Conservation (phyloP, 805 yeast genomes). For the Candida gorgasii region DNA sequence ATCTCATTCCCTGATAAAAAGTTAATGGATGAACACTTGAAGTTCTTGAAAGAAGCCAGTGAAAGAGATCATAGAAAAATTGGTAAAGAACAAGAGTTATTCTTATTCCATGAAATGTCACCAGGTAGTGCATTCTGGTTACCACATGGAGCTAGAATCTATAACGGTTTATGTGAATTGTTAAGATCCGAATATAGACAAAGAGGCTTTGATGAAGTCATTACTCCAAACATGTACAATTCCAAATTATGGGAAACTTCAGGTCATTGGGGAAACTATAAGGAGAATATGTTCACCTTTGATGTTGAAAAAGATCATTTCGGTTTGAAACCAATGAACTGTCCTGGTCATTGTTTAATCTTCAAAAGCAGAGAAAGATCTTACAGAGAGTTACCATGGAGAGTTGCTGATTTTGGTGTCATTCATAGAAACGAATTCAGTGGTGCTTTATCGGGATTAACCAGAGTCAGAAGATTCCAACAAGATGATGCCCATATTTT, state of each 20-base stretch:
- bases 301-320: conserved; percentile 95
- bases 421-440: conserved; percentile 95
- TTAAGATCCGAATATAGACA: conserved; percentile 81
- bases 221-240: conserved; percentile 98
- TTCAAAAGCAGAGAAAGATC: conserved; percentile 93
- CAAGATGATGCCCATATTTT: conserved; percentile 99
- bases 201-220: conserved; percentile 97
- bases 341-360: conserved; percentile 91
- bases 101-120: conserved; percentile 92
- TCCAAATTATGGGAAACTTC: conserved; percentile 97
- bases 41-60: conserved; percentile 94
- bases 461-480: conserved; percentile 98
- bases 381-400: conserved; percentile 96
- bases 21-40: conserved; percentile 89
- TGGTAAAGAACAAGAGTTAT: conserved; percentile 95
- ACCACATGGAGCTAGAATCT: conserved; percentile 98
- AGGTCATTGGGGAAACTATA: conserved; percentile 98
- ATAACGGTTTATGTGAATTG: conserved; percentile 80
- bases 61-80: conserved; percentile 94
- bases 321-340: conserved; percentile 94
- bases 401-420: conserved; percentile 98
- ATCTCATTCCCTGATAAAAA: conserved; percentile 98
- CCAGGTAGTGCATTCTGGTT: conserved; percentile 99
- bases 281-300: conserved; percentile 95
- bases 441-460: conserved; percentile 87